Evolutionary conservation across 805 yeast genomes (phyloP).

Genomic region (Debaryomyces castellii): DNA sequence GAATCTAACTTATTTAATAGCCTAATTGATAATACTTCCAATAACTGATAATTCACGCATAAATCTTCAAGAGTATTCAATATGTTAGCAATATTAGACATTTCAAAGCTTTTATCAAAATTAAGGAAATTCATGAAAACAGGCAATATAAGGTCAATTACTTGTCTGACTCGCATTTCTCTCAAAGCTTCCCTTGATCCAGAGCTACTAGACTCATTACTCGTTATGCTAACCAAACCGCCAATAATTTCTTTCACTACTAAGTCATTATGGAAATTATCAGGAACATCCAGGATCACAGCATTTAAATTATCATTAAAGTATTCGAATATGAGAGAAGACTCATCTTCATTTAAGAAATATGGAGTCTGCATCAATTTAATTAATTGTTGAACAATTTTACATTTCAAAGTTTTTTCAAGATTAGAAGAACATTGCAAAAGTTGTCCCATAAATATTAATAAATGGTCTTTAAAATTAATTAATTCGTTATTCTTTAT

Average conservation of each 20-base stretch:
- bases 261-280: constrained; percentile 40
- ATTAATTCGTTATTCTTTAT: constrained; percentile 36
- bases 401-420: constrained; percentile 68
- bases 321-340: constrained; percentile 61
- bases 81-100: constrained; percentile 12
- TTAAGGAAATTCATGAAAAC: constrained; percentile 46
- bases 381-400: constrained; percentile 64
- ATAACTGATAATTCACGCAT: constrained; percentile 40
- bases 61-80: constrained; percentile 24
- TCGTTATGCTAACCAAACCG: constrained; percentile 52
- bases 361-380: constrained; percentile 50
- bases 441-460: constrained; percentile 67
- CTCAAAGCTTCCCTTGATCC: constrained; percentile 1
- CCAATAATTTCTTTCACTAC: constrained; percentile 53
- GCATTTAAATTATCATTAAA: constrained; percentile 54
- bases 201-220: constrained; percentile 7
- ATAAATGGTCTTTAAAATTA: constrained; percentile 61
- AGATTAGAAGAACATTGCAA: constrained; percentile 63
- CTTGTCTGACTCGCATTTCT: constrained; percentile 28
- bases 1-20: constrained; percentile 36
- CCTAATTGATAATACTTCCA: constrained; percentile 45
- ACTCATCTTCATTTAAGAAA: constrained; percentile 55
- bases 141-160: constrained; percentile 54
- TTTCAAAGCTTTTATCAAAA: constrained; percentile 2
- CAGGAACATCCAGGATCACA: constrained; percentile 37